phyloP scores from a whole-genome alignment of 208 protist species.

The Naegleria fowleri region DNA sequence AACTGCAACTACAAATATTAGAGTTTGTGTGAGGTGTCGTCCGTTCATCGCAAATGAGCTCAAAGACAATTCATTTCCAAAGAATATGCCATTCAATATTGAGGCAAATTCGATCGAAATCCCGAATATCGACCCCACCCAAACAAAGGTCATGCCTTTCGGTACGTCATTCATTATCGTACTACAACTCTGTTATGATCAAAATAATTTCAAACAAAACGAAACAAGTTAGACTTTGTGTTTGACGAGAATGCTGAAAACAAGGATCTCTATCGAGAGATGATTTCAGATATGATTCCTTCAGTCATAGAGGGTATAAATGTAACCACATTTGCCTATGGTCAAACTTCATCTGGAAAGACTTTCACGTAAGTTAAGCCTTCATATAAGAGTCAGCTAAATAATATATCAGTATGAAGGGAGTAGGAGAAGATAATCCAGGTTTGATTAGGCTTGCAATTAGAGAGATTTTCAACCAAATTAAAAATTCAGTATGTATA shows the following conservation, averaged over 20 bases:
- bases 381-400: neutral
- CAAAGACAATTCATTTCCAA: neutral
- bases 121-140: neutral
- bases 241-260: neutral
- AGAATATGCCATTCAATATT: neutral
- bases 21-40: neutral
- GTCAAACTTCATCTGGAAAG: constrained; percentile 80
- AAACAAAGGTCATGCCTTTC: neutral
- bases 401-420: constrained; percentile 57
- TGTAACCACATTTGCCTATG: constrained; percentile 85
- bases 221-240: neutral
- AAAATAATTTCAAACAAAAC: no score
- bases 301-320: constrained; percentile 68
- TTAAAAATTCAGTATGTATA: constrained; percentile 20
- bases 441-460: constrained; percentile 33
- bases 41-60: neutral
- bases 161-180: neutral
- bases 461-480: constrained; percentile 29
- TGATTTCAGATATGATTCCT: neutral
- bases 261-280: neutral
- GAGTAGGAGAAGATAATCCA: constrained; percentile 27
- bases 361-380: neutral
- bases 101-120: neutral
- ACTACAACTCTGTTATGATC: no score
- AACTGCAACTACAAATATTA: neutral